A percentile compares a stretch with the other conserved stretches of the same genome.
Conservation (phyloP, 2,329 filamentous ascomycete species). For the Aspergillus aculeatus region DNA sequence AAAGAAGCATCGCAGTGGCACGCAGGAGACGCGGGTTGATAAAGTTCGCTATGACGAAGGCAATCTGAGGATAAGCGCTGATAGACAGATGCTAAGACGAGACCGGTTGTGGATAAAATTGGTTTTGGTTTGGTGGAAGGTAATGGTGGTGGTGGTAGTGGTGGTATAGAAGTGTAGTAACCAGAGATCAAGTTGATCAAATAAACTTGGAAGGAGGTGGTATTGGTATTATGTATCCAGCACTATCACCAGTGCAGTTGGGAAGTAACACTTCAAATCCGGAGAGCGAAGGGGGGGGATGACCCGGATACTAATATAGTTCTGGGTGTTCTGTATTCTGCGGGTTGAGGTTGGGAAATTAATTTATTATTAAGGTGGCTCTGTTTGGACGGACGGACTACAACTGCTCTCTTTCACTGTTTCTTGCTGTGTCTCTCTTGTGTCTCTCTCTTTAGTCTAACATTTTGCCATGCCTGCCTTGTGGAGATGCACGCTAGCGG, state of each 20-base stretch:
- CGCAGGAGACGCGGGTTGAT: slow-evolving; percentile 8
- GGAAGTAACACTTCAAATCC: not conserved
- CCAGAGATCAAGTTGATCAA: not conserved
- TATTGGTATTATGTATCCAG: not conserved
- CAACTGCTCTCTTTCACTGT: not conserved
- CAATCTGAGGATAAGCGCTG: slow-evolving; percentile 2
- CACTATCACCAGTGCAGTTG: not conserved
- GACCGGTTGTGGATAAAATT: not conserved
- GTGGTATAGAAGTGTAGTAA: not conserved
- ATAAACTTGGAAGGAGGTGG: not conserved
- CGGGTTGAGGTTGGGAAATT: not conserved
- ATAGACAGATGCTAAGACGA: not conserved
- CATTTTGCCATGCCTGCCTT: slow-evolving; percentile 10
- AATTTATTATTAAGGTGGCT: not conserved
- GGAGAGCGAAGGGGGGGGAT: not conserved
- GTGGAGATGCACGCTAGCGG: slow-evolving; percentile 10
- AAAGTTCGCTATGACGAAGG: slow-evolving; percentile 17
- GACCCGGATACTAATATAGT: not conserved
- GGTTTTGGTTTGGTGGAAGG: not conserved
- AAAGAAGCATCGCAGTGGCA: slow-evolving; percentile 21
- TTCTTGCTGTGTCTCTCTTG: not conserved
- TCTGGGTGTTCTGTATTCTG: not conserved
- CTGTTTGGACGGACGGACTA: slow-evolving; percentile 2
- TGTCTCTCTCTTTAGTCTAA: not conserved
- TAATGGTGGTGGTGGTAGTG: no score